phyloP scores from a whole-genome alignment of 1,139 yeast genomes.

The Komagataea norvegica region DNA sequence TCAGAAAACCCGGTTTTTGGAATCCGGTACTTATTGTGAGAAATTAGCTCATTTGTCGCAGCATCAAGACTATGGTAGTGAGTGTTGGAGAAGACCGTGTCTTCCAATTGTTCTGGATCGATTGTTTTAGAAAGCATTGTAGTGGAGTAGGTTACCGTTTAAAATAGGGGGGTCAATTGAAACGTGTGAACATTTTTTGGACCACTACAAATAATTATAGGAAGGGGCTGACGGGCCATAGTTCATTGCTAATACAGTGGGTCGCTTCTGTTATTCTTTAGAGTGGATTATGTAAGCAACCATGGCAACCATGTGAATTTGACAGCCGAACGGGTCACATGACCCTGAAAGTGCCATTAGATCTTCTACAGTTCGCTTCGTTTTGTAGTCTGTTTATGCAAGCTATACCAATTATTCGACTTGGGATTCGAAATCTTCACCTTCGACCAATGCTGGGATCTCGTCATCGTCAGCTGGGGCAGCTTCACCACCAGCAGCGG shows the following conservation, averaged over 20 bases:
- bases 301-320: no score
- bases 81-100: conserved; percentile 20
- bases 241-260: no score
- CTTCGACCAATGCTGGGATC: conserved; percentile 93
- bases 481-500: conserved; percentile 46
- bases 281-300: no score
- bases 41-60: conserved; percentile 19
- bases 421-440: conserved; percentile 84
- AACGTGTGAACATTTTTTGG: no score
- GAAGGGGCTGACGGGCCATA: no score
- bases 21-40: conserved; percentile 43
- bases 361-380: no score
- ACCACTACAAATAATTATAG: no score
- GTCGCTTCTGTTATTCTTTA: no score
- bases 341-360: no score
- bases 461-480: conserved; percentile 36
- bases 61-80: conserved; percentile 24
- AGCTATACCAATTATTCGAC: conserved; percentile 47
- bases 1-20: conserved; percentile 54
- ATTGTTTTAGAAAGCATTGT: conserved; percentile 22
- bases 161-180: not conserved
- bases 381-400: not conserved
- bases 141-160: no score
- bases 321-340: no score
- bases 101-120: conserved; percentile 26